Conservation (phyloP, 257 asterid genomes). For the Galeopsis tetrahit region DNA sequence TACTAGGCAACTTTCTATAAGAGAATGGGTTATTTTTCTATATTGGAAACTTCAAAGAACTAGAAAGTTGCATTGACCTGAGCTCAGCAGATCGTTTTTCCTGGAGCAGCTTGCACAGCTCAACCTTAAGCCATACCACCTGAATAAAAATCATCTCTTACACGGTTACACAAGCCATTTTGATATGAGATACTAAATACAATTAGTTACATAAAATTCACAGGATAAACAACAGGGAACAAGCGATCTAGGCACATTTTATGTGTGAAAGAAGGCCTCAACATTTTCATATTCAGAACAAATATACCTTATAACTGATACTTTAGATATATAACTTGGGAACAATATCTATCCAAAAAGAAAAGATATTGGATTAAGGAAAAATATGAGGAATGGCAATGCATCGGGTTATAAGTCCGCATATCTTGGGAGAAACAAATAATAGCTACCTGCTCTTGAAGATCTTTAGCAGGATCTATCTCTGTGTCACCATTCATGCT, state of each 20-base stretch:
- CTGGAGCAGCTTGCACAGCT: slow-evolving; percentile 87
- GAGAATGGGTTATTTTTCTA: not conserved
- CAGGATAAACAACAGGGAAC: not conserved
- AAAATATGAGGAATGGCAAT: not conserved
- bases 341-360: not conserved
- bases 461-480: slow-evolving; percentile 80
- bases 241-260: slow-evolving; percentile 5
- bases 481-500: slow-evolving; percentile 54
- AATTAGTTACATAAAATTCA: not conserved
- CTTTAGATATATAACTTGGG: not conserved
- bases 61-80: slow-evolving; percentile 51
- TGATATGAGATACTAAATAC: slow-evolving; percentile 3
- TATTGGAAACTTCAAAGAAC: not conserved
- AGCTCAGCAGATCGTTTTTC: slow-evolving; percentile 91
- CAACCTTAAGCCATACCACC: slow-evolving; percentile 92
- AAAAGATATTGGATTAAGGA: not conserved
- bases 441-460: slow-evolving; percentile 81
- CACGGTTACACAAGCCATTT: slow-evolving; percentile 13
- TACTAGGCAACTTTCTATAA: not conserved
- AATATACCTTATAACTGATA: not conserved
- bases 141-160: slow-evolving; percentile 40
- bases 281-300: not conserved
- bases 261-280: not conserved
- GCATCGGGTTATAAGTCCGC: not conserved
- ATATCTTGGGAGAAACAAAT: slow-evolving; percentile 11